Percentiles rank a stretch among this genome's conserved stretches.
Evolutionary conservation across 495 filamentous ascomycete genomes (phyloP).

Genomic region (Penicillium paradoxum): DNA sequence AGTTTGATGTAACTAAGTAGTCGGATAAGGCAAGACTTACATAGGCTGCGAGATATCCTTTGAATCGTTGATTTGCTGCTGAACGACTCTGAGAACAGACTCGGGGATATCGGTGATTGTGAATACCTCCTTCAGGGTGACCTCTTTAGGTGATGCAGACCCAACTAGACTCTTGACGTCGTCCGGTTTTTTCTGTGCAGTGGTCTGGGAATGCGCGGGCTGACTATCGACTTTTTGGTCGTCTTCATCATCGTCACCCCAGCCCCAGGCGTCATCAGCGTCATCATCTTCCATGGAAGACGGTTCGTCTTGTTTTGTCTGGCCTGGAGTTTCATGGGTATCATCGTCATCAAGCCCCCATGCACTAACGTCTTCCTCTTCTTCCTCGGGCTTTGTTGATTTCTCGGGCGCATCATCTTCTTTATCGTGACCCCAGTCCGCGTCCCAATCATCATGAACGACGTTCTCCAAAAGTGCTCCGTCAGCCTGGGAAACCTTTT

Average conservation of each 20-base stretch:
- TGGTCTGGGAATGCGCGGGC: constrained; percentile 11
- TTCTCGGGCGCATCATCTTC: constrained; percentile 41
- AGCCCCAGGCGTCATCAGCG: constrained; percentile 63
- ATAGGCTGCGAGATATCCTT: constrained; percentile 51
- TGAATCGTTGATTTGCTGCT: constrained; percentile 64
- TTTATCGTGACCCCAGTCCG: constrained; percentile 63
- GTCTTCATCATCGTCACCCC: constrained; percentile 58
- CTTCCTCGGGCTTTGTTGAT: constrained; percentile 27
- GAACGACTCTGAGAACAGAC: constrained; percentile 65
- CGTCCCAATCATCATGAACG: constrained; percentile 69
- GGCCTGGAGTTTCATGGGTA: constrained; percentile 34
- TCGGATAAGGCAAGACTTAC: constrained; percentile 37
- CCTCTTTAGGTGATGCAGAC: constrained; percentile 42
- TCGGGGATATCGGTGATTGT: constrained; percentile 82
- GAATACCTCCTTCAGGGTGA: constrained; percentile 82
- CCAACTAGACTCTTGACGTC: constrained; percentile 12
- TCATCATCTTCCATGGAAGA: constrained; percentile 36
- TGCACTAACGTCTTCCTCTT: constrained; percentile 61
- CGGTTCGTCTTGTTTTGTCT: constrained; percentile 16
- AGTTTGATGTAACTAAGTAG: constrained; percentile 13
- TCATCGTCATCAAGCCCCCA: constrained; percentile 59
- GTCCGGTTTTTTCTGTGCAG: constrained; percentile 12
- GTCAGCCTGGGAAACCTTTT: constrained; percentile 65
- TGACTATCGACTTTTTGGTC: constrained; percentile 13
- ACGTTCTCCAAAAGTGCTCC: constrained; percentile 53